Base-by-base conservation (phyloP, 768 basidiomycete species). In the Hirschioporus abietinus region DNA sequence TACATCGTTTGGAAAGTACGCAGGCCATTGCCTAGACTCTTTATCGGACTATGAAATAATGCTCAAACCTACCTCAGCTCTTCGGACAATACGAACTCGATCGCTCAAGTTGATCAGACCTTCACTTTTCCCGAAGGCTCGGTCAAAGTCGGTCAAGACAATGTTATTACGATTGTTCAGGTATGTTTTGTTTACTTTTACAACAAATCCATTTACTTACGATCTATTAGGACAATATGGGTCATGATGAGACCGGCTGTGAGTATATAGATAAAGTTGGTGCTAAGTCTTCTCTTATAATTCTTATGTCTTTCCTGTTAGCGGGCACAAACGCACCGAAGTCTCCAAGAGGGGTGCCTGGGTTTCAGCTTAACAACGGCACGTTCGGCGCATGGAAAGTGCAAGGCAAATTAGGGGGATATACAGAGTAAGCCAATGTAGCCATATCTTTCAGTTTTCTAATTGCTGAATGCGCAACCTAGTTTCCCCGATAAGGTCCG, bases 91-190 rank as follows among this genome's bases (percentile, higher is more conserved):
- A 74, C 70, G 61, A 76, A 85, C 67, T 82, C 84, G 42, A 70
- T 88, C 18, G 84, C 84, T 71, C 90, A 92, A 74, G 88, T 87
- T 0, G 89, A 92, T 67, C 82, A 88, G 27, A 78, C 79, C 62
- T 93, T 87, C 71, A 73, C 74, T 7, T 89, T 93, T 78, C 89
- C 91, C 0, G 58, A 74, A 7, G 84, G 82, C 1, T 78, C 88
- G 3, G 70, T 93, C 35, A 72, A 74, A 5, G 72, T 80, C 8
- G 83, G 83, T 5, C 68, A 78, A 65, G 89, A 90, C 70, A 94
- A 93, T 71, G 86, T 93, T 12, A 84, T 94, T 64, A 93, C 92
- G 0, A 81, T 93, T 58, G 81, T 92, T 6, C 90, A 91, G 81
- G 89, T 87, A 71, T 34, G 60, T 30, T 30, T 8, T 30, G 30